Conservation (phyloP, 805 yeast species). For the Zygoascus flipseniorum region DNA sequence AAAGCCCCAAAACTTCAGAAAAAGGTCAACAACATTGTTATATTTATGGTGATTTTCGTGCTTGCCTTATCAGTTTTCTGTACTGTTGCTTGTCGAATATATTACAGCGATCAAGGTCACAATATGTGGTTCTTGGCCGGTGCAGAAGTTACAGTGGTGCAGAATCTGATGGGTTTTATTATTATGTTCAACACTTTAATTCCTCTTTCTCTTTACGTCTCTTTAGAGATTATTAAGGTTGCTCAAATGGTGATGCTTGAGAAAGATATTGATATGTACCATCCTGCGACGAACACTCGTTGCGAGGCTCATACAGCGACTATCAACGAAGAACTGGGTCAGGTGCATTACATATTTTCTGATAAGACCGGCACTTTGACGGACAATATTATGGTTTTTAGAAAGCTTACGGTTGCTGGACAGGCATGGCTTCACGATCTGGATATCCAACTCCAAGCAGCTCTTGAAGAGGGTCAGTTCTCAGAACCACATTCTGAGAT, state of each 20-base stretch:
- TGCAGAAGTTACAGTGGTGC: constrained; percentile 74
- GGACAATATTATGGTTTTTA: constrained; percentile 86
- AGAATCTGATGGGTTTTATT: constrained; percentile 89
- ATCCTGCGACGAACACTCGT: constrained; percentile 73
- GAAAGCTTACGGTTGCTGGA: constrained; percentile 83
- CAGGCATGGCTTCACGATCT: constrained; percentile 80
- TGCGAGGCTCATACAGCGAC: constrained; percentile 95
- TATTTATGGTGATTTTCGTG: constrained; percentile 83
- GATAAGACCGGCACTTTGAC: constrained; percentile 98
- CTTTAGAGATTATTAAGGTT: constrained; percentile 91
- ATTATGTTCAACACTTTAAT: constrained; percentile 96
- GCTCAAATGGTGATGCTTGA: constrained; percentile 76
- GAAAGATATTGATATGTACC: constrained; percentile 93
- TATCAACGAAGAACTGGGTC: constrained; percentile 92
- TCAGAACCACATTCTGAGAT: neutral
- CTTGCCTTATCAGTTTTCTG: constrained; percentile 67
- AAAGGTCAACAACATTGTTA: constrained; percentile 72
- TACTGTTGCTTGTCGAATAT: constrained; percentile 64
- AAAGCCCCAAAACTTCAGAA: constrained; percentile 90
- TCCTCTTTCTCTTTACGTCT: constrained; percentile 88
- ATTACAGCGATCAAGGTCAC: constrained; percentile 32
- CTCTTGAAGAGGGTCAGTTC: constrained; percentile 10
- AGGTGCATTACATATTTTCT: constrained; percentile 87
- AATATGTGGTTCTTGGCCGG: constrained; percentile 66
- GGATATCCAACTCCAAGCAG: constrained; percentile 35